A percentile compares a stretch with the other conserved stretches of the same genome.
Evolutionary conservation across 306 rosid genomes (phyloP).

Genomic region (Castanea mollissima): DNA sequence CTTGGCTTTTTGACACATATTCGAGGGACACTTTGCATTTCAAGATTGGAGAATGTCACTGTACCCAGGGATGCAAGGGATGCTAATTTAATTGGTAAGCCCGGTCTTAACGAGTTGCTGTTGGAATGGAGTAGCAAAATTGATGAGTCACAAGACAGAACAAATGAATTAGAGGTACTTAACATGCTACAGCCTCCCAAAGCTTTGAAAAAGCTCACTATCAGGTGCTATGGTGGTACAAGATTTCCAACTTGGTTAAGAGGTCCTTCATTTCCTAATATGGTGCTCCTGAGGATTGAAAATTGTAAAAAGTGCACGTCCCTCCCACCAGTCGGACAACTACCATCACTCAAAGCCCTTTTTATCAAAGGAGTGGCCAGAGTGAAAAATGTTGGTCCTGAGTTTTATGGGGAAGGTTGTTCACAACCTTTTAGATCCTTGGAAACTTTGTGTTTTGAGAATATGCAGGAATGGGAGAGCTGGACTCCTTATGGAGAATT

Average conservation of each 20-base stretch:
- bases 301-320: not conserved
- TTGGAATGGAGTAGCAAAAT: not conserved
- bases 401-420: slow-evolving; percentile 3
- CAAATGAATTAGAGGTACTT: not conserved
- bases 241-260: slow-evolving; percentile 12
- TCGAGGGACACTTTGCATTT: not conserved
- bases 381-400: slow-evolving; percentile 3
- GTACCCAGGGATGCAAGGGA: not conserved
- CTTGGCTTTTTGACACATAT: not conserved
- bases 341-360: not conserved
- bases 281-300: not conserved
- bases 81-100: not conserved
- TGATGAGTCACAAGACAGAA: not conserved
- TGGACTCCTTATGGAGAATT: not conserved
- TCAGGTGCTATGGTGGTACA: not conserved
- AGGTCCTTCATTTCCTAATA: not conserved
- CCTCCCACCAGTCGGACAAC: not conserved
- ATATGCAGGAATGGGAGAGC: not conserved
- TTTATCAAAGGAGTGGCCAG: not conserved
- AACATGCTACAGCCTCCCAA: not conserved
- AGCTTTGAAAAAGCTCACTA: not conserved
- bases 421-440: not conserved
- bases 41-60: slow-evolving; percentile 4
- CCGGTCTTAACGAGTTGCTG: not conserved
- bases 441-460: not conserved